Base-by-base conservation (phyloP, 2,329 filamentous ascomycete species). In the Colletotrichum tanaceti region DNA sequence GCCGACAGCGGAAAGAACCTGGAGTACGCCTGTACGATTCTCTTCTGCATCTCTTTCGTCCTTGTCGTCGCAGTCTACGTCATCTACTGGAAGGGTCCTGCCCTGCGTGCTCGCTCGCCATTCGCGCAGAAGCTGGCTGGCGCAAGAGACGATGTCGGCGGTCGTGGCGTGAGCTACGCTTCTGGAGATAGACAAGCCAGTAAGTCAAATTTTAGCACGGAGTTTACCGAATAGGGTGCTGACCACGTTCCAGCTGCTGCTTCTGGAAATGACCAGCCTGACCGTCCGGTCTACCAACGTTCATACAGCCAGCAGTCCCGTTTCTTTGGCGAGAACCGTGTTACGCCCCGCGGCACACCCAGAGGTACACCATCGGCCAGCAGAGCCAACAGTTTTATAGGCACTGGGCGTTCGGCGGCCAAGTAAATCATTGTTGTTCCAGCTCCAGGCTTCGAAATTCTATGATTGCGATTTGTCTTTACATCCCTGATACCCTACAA, bases 31-130 rank as follows among this genome's bases (percentile, higher is more conserved):
- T 87, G 83, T 4, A 91, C 88, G 0, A 90, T 92, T 55, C 84
- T 92, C 0, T 88, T 87, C 73, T 84, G 81, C 72, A 88, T 92
- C 59, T 85, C 90, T 0, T 81, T 88, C 58, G 71, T 90, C 0
- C 83, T 92, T 1, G 89, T 91, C 7, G 72, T 85, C 20, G 87
- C 88, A 0, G 88, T 92, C 6, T 91, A 91, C 70, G 80, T 87
- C 54, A 89, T 92, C 70, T 92, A 91, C 80, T 89, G 83, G 82
- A 86, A 87, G 63, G 90, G 90, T 0, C 88, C 89, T 0, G 70
- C 71, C 0, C 83, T 92, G 18, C 86, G 90, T 46, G 83, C 85
- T 66, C 79, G 85, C 2, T 91, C 89, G 14, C 85, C 86, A 0
- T 92, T 92, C 72, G 90, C 90, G 0, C 88, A 91, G 77, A 84